phyloP scores from a whole-genome alignment of 2,329 filamentous ascomycete species.

The Curvularia sp. region DNA sequence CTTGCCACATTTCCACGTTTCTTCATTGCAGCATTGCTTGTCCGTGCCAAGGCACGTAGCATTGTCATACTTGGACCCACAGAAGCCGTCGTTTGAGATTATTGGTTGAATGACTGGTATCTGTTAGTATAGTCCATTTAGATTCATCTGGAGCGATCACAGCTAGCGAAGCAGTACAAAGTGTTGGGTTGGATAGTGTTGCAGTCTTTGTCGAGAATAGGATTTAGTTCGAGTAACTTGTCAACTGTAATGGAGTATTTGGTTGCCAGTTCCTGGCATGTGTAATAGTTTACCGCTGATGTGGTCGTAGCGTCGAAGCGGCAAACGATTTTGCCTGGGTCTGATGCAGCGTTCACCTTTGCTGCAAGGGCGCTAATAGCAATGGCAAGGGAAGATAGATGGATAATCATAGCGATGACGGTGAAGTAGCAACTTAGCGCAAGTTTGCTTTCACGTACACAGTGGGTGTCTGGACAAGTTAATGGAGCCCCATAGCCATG shows the following conservation, averaged over 20 bases:
- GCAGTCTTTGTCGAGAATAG: conserved; percentile 36
- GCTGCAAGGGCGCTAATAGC: neutral
- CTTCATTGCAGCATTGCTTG: conserved; percentile 21
- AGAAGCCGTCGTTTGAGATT: conserved; percentile 26
- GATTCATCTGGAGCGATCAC: conserved; percentile 21
- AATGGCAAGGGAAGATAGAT: neutral
- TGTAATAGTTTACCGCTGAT: conserved; percentile 33
- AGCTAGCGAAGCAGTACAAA: conserved; percentile 40
- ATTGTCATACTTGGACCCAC: conserved; percentile 42
- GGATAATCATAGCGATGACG: neutral
- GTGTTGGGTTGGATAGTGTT: conserved; percentile 37
- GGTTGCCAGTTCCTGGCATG: conserved; percentile 30
- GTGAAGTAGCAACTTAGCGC: neutral
- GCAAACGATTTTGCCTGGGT: neutral
- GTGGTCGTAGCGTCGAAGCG: neutral
- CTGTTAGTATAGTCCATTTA: neutral
- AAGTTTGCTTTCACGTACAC: neutral
- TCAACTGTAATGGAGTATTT: conserved; percentile 29
- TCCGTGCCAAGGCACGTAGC: conserved; percentile 44
- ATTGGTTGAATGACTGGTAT: neutral
- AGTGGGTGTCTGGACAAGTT: neutral
- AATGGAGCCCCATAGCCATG: neutral
- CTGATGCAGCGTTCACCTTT: neutral
- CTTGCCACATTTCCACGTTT: conserved; percentile 16
- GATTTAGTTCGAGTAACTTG: conserved; percentile 40